Percentiles rank a stretch among this genome's conserved stretches.
These are phyloP conservation scores for Plasmopara viticola DNA, from an alignment of 352 stramenopile species.

Conservation along the genomic window DNA sequence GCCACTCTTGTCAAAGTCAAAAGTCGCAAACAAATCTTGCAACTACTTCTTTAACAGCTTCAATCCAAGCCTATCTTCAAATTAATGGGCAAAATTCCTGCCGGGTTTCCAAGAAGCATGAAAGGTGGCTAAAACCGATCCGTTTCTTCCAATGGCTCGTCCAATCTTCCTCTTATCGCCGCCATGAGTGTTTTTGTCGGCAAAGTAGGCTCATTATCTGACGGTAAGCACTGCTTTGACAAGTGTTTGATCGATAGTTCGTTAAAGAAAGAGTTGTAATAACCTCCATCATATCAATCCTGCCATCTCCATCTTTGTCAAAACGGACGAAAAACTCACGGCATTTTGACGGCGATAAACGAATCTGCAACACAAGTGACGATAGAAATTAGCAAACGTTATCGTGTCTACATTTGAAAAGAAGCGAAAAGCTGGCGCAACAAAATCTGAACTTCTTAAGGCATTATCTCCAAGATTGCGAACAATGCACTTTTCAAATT, in stretches of 20 bases:
- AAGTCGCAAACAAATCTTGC: constrained; percentile 53
- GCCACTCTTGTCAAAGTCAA: constrained; percentile 73
- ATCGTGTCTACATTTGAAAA: constrained; percentile 62
- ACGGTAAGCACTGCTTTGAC: constrained; percentile 13
- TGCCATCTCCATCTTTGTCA: constrained; percentile 48
- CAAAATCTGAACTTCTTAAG: constrained; percentile 40
- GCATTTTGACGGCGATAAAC: constrained; percentile 46
- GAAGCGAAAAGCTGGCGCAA: constrained; percentile 55
- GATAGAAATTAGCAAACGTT: constrained; percentile 52
- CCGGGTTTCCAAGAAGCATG: constrained; percentile 60
- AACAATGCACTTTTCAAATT: constrained; percentile 47
- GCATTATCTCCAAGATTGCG: constrained; percentile 59
- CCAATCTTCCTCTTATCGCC: constrained; percentile 50
- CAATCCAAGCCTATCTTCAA: constrained; percentile 52
- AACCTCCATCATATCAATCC: constrained; percentile 67
- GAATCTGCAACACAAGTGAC: constrained; percentile 56
- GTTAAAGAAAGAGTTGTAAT: constrained; percentile 47
- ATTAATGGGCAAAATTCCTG: constrained; percentile 45
- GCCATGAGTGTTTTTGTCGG: constrained; percentile 54
- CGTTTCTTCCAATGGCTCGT: constrained; percentile 59
- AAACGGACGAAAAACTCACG: constrained; percentile 56
- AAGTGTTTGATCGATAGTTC: constrained; percentile 18
- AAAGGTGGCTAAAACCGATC: constrained; percentile 72
- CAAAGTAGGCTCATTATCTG: constrained; percentile 33
- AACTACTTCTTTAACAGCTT: constrained; percentile 47